Conservation (phyloP, 768 basidiomycete genomes). For the Rubroboletus pulcherrimus region DNA sequence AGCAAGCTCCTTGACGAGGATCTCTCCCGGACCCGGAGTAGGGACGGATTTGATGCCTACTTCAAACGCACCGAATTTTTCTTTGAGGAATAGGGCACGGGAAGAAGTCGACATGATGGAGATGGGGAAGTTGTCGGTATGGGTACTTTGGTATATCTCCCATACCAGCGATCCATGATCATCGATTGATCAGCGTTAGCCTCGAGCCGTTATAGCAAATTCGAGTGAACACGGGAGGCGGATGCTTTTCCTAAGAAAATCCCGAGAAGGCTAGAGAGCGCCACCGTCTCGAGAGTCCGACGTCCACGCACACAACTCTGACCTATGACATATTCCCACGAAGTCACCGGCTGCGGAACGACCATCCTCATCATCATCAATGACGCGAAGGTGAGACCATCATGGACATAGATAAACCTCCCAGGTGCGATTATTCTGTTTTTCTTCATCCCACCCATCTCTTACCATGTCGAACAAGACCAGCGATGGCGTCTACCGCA, state of each 20-base stretch:
- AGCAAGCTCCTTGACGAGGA: constrained; percentile 41
- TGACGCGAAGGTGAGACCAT: not conserved
- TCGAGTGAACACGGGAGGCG: no score
- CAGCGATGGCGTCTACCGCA: not conserved
- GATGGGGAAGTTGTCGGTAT: not conserved
- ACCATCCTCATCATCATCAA: not conserved
- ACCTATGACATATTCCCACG: not conserved
- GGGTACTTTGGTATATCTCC: not conserved
- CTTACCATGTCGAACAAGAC: not conserved
- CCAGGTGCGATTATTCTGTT: not conserved
- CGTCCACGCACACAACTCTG: no score
- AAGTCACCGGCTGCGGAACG: not conserved
- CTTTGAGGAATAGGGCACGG: constrained; percentile 17
- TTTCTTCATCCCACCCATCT: not conserved
- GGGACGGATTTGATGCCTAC: constrained; percentile 7
- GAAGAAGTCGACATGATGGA: constrained; percentile 11
- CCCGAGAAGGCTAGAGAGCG: no score
- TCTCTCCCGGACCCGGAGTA: constrained; percentile 39
- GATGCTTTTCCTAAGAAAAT: no score
- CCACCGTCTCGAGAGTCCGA: no score
- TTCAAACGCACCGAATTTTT: constrained; percentile 16
- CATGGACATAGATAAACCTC: not conserved
- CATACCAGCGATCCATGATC: not conserved
- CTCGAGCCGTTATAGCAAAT: no score
- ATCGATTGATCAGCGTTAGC: no score